Percentiles rank a stretch among this genome's conserved stretches.
These are phyloP conservation scores for Sclerospora graminicola DNA, from an alignment of 352 stramenopile species.

Conservation along the genomic window DNA sequence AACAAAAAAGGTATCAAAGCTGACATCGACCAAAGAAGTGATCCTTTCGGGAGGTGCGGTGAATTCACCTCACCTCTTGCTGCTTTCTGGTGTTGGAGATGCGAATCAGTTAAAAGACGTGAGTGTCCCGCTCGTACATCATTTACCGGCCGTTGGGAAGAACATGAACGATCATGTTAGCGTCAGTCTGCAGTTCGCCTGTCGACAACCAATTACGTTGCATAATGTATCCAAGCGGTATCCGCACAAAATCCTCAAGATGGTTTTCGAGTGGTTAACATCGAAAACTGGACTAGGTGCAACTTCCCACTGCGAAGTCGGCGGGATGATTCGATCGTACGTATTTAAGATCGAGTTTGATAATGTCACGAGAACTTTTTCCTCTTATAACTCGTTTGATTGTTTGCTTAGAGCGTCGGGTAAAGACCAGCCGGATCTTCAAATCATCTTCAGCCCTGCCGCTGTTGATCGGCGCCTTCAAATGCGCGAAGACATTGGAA, in stretches of 20 bases:
- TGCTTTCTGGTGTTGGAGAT: constrained; percentile 72
- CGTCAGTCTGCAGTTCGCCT: constrained; percentile 73
- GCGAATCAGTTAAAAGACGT: constrained; percentile 51
- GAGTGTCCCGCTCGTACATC: constrained; percentile 49
- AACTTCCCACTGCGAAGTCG: constrained; percentile 61
- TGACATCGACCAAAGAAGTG: constrained; percentile 64
- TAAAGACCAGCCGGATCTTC: constrained; percentile 62
- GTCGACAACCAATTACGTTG: constrained; percentile 72
- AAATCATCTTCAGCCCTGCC: constrained; percentile 74
- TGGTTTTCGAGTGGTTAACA: constrained; percentile 64
- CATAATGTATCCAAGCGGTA: constrained; percentile 79
- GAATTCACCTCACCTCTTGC: constrained; percentile 72
- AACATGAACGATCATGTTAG: constrained; percentile 82
- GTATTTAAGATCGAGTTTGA: neutral
- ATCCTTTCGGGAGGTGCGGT: constrained; percentile 77
- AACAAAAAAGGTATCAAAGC: constrained; percentile 28
- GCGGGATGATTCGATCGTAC: constrained; percentile 70
- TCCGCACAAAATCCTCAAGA: constrained; percentile 63
- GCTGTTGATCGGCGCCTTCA: constrained; percentile 24
- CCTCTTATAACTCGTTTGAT: neutral
- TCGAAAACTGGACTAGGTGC: constrained; percentile 42
- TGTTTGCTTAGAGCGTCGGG: constrained; percentile 25
- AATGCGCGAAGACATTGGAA: constrained; percentile 23
- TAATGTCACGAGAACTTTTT: neutral
- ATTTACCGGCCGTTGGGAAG: constrained; percentile 59